Percentiles rank a stretch among this genome's conserved stretches.
phyloP scores from a whole-genome alignment of 2,329 filamentous ascomycete genomes.

The Scopulariopsis brevicaulis region DNA sequence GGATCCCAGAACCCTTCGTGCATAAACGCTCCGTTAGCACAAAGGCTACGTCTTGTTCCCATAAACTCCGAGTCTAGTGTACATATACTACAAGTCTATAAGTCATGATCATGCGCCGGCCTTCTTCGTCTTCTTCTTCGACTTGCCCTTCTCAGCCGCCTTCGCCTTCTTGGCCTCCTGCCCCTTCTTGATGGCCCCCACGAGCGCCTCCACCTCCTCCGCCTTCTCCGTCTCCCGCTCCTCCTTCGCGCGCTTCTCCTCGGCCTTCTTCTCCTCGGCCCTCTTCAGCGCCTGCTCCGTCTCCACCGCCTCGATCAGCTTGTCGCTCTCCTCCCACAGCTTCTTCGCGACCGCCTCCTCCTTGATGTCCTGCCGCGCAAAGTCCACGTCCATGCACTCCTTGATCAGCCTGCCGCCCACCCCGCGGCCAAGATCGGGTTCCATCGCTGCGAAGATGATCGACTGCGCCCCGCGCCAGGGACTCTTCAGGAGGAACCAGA shows the following conservation, averaged over 20 bases:
- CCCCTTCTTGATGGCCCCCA: conserved; percentile 25
- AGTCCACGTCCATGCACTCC: conserved; percentile 72
- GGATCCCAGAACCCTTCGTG: not conserved
- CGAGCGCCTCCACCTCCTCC: conserved; percentile 21
- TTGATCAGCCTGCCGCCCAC: conserved; percentile 67
- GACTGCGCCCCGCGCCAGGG: conserved; percentile 76
- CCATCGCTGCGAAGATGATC: conserved; percentile 78
- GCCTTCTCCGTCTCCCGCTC: conserved; percentile 18
- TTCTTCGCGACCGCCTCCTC: conserved; percentile 73
- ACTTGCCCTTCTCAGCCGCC: conserved; percentile 16
- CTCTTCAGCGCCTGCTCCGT: conserved; percentile 59
- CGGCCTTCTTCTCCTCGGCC: conserved; percentile 24
- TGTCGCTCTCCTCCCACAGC: conserved; percentile 83
- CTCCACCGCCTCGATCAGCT: conserved; percentile 70
- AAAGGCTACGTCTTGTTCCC: not conserved
- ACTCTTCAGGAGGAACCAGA: conserved; percentile 84
- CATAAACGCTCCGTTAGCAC: not conserved
- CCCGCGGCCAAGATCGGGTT: conserved; percentile 54
- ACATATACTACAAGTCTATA: not conserved
- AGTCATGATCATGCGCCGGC: conserved; percentile 10
- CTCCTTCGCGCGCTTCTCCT: conserved; percentile 20
- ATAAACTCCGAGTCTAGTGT: not conserved
- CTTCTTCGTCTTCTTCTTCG: conserved; percentile 18
- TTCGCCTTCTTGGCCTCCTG: conserved; percentile 17
- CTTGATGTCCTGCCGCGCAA: conserved; percentile 59